These are phyloP conservation scores for Colletotrichum salicis DNA, from an alignment of 2,329 filamentous ascomycete species.

Conservation along the genomic window DNA sequence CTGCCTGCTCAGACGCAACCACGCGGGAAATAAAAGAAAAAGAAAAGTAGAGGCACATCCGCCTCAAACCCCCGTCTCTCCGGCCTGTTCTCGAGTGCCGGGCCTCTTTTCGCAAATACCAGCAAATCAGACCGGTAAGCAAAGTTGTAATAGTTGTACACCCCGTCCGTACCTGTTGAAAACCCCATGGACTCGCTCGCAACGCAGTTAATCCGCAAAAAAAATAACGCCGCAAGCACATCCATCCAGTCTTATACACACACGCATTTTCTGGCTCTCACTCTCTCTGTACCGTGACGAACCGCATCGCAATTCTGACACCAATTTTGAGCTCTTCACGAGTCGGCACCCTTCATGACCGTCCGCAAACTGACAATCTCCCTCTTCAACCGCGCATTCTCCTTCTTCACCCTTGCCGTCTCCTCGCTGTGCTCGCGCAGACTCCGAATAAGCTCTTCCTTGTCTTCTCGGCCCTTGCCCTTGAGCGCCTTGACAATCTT, in stretches of 20 bases:
- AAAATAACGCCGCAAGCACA: slow-evolving; percentile 17
- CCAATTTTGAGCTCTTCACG: slow-evolving; percentile 7
- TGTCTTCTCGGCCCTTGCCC: slow-evolving; percentile 78
- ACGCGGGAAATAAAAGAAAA: neutral
- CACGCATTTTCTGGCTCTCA: neutral
- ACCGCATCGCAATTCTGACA: neutral
- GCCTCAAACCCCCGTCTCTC: neutral
- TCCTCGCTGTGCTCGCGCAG: slow-evolving; percentile 83
- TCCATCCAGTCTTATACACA: neutral
- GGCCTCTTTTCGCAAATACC: neutral
- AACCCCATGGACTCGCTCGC: slow-evolving; percentile 28
- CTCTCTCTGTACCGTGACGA: neutral
- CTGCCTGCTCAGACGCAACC: slow-evolving; percentile 17
- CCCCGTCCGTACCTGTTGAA: neutral
- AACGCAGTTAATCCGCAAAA: slow-evolving; percentile 16
- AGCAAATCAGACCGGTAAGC: slow-evolving; percentile 19
- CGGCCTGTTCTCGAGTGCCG: neutral
- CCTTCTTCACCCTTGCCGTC: slow-evolving; percentile 79
- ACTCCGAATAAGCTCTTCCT: slow-evolving; percentile 78
- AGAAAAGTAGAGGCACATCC: neutral
- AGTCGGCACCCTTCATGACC: slow-evolving; percentile 55
- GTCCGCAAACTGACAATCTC: slow-evolving; percentile 79
- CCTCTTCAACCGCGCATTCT: slow-evolving; percentile 84
- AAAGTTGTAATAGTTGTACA: slow-evolving; percentile 14
- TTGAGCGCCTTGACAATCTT: slow-evolving; percentile 82